These are phyloP conservation scores for Crithidia sp. DNA, from an alignment of 208 protist species.

Conservation along the genomic window DNA sequence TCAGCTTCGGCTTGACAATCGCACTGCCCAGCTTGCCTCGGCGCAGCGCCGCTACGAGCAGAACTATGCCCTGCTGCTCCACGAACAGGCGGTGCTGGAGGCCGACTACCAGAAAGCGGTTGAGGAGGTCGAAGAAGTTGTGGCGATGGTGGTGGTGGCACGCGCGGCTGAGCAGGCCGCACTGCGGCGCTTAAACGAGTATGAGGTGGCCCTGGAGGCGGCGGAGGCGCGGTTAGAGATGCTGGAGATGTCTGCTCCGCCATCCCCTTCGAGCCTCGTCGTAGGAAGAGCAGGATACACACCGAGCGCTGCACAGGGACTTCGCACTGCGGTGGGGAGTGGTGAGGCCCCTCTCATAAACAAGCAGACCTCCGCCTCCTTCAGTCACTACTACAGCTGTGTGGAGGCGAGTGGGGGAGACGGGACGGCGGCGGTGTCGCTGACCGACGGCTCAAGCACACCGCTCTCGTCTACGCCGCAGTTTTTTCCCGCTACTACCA, in stretches of 20 bases:
- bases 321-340: too few species aligned
- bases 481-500: too few species aligned
- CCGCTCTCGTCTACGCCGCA: too few species aligned
- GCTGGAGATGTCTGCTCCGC: not conserved
- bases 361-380: not conserved
- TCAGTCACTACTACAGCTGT: conserved; percentile 3
- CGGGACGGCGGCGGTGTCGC: not conserved
- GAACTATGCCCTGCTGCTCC: conserved; percentile 20
- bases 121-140: conserved; percentile 19
- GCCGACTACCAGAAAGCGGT: conserved; percentile 13
- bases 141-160: conserved; percentile 25
- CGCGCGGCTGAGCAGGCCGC: conserved; percentile 31
- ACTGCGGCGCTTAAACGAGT: conserved; percentile 23
- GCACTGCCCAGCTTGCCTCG: conserved; percentile 16
- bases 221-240: conserved; percentile 5
- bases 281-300: too few species aligned
- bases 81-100: conserved; percentile 20
- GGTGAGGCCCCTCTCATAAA: too few species aligned
- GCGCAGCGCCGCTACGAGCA: conserved; percentile 20
- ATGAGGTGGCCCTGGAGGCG: conserved; percentile 18
- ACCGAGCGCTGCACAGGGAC: too few species aligned
- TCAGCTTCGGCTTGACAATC: conserved; percentile 26
- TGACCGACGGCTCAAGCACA: too few species aligned
- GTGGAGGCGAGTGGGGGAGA: not conserved
- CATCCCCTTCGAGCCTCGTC: too few species aligned